Conservation (phyloP, 306 rosid genomes). For the Macrotyloma uniflorum region DNA sequence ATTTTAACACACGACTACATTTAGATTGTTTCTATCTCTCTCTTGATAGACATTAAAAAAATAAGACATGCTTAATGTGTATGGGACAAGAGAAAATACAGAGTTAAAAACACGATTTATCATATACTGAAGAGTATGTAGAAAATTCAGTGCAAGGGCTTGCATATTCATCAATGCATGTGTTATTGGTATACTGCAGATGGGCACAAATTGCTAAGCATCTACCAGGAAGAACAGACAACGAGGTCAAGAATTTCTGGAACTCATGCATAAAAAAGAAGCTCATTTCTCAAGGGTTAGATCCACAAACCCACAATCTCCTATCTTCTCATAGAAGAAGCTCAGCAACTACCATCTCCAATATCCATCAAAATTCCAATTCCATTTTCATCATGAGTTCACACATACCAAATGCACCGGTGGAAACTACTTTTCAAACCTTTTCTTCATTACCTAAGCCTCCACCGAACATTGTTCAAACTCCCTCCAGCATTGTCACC, state of each 20-base stretch:
- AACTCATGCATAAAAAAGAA: conserved; percentile 88
- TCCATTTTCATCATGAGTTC: conserved; percentile 41
- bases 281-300: conserved; percentile 80
- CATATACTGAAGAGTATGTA: neutral
- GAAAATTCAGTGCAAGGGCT: neutral
- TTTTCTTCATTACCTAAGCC: conserved; percentile 31
- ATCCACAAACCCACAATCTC: conserved; percentile 87
- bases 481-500: conserved; percentile 15
- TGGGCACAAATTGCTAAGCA: conserved; percentile 99
- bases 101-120: neutral
- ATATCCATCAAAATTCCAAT: conserved; percentile 30
- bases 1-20: neutral
- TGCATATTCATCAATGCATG: conserved; percentile 30
- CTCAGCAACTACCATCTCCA: conserved; percentile 24
- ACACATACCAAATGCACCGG: conserved; percentile 25
- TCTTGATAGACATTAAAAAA: neutral
- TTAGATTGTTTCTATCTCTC: neutral
- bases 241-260: conserved; percentile 94
- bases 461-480: conserved; percentile 32
- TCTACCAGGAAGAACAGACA: conserved; percentile 91
- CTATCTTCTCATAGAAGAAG: conserved; percentile 49
- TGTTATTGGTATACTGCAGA: conserved; percentile 33
- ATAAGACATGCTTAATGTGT: neutral
- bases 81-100: neutral
- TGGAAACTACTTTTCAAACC: conserved; percentile 19